A percentile compares a stretch with the other conserved stretches of the same genome.
phyloP scores from a whole-genome alignment of 257 asterid genomes.

The Nicotiana tabacum region DNA sequence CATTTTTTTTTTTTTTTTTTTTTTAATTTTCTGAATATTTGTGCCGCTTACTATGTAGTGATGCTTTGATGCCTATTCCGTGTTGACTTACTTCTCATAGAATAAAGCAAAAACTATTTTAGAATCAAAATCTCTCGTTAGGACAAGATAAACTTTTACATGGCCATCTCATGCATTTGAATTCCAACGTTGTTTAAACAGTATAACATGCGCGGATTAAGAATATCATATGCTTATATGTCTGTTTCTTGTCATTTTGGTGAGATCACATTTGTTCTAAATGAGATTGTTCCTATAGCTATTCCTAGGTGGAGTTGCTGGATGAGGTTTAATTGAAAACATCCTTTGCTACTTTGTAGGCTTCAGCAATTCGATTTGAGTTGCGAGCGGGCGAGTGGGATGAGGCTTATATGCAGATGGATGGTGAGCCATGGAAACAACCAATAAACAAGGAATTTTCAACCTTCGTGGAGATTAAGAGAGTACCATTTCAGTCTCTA shows the following conservation, averaged over 20 bases:
- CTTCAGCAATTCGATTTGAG: conserved; percentile 74
- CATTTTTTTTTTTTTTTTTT: not conserved
- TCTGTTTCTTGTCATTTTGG: not conserved
- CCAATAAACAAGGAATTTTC: conserved; percentile 68
- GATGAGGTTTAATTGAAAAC: not conserved
- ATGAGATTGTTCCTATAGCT: not conserved
- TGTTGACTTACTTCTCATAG: not conserved
- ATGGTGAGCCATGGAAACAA: conserved; percentile 95
- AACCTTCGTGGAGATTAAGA: conserved; percentile 61
- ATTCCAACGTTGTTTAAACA: not conserved
- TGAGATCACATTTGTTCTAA: not conserved
- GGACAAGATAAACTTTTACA: not conserved
- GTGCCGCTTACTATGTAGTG: not conserved
- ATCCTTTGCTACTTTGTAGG: conserved; percentile 28
- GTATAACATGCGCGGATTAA: not conserved
- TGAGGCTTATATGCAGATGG: conserved; percentile 78
- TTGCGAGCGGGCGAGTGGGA: conserved; percentile 92
- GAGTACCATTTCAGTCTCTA: conserved; percentile 53
- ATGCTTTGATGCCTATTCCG: not conserved
- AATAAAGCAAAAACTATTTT: not conserved
- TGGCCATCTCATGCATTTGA: not conserved
- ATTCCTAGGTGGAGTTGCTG: not conserved
- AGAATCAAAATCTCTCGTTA: not conserved
- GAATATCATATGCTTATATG: not conserved
- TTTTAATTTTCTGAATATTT: not conserved